Evolutionary conservation across 805 yeast genomes (phyloP).

Genomic region (Cyberlindnera amylophila): DNA sequence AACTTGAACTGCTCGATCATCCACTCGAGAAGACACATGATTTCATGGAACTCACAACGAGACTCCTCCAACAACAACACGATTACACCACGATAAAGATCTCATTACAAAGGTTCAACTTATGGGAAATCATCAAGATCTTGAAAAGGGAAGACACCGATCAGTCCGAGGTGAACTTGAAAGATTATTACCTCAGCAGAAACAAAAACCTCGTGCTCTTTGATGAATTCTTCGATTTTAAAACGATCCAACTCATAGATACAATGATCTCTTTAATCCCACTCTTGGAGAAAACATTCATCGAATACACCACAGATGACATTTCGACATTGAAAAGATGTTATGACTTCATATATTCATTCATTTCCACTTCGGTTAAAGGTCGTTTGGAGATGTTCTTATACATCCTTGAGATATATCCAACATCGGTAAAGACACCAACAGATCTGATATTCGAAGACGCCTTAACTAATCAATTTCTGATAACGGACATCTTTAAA

Average conservation of each 20-base stretch:
- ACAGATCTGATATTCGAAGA: conserved; percentile 18
- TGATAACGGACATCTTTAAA: conserved; percentile 20
- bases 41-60: conserved; percentile 17
- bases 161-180: conserved; percentile 23
- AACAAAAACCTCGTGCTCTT: conserved; percentile 32
- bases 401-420: conserved; percentile 24
- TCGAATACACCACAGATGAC: background rate
- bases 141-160: conserved; percentile 18
- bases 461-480: background rate
- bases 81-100: conserved; percentile 27
- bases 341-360: conserved; percentile 13
- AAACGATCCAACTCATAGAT: conserved; percentile 23
- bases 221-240: conserved; percentile 31
- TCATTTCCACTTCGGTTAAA: background rate
- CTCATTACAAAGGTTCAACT: conserved; percentile 29
- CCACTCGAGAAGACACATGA: conserved; percentile 21
- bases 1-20: conserved; percentile 14
- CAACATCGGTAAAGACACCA: conserved; percentile 5
- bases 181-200: conserved; percentile 29
- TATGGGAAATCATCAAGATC: conserved; percentile 31
- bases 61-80: conserved; percentile 22
- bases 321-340: background rate
- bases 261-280: conserved; percentile 15
- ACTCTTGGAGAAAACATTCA: background rate
- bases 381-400: conserved; percentile 21